Conservation (phyloP, 495 filamentous ascomycete species). For the Aspergillus funiculosus region DNA sequence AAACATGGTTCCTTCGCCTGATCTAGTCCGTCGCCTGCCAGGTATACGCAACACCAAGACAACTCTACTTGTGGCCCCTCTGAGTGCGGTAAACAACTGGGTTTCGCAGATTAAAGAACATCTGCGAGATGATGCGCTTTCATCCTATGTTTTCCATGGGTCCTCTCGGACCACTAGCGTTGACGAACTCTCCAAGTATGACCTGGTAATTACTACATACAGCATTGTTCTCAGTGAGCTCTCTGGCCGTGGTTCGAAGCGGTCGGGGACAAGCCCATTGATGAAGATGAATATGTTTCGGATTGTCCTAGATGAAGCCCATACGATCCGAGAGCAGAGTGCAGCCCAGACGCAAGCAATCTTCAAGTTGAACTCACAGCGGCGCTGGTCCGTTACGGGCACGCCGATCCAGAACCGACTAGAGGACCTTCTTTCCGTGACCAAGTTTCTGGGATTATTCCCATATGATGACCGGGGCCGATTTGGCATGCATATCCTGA, state of each 20-base stretch:
- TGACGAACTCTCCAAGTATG: slow-evolving; percentile 61
- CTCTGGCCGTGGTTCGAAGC: slow-evolving; percentile 51
- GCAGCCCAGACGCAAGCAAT: slow-evolving; percentile 77
- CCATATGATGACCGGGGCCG: slow-evolving; percentile 75
- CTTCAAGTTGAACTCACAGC: slow-evolving; percentile 71
- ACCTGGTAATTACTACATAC: slow-evolving; percentile 90
- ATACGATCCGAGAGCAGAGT: slow-evolving; percentile 80
- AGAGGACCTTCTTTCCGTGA: slow-evolving; percentile 83
- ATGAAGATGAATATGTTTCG: slow-evolving; percentile 82
- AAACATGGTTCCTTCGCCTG: slow-evolving; percentile 19
- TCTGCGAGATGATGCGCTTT: slow-evolving; percentile 53
- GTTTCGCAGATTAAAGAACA: slow-evolving; percentile 82
- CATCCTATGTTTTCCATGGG: slow-evolving; percentile 81
- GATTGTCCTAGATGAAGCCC: slow-evolving; percentile 92
- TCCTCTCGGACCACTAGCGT: slow-evolving; percentile 61
- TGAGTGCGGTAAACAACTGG: slow-evolving; percentile 91
- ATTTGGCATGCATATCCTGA: slow-evolving; percentile 72
- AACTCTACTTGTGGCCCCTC: slow-evolving; percentile 83
- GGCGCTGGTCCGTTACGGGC: slow-evolving; percentile 93
- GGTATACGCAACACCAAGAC: slow-evolving; percentile 64
- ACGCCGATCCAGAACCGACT: slow-evolving; percentile 89
- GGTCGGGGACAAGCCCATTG: slow-evolving; percentile 55
- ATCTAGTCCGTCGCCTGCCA: slow-evolving; percentile 32
- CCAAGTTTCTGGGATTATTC: slow-evolving; percentile 78
- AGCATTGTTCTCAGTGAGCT: slow-evolving; percentile 78